Conservation (phyloP, 2,329 filamentous ascomycete genomes). For the Xylariales sp. region DNA sequence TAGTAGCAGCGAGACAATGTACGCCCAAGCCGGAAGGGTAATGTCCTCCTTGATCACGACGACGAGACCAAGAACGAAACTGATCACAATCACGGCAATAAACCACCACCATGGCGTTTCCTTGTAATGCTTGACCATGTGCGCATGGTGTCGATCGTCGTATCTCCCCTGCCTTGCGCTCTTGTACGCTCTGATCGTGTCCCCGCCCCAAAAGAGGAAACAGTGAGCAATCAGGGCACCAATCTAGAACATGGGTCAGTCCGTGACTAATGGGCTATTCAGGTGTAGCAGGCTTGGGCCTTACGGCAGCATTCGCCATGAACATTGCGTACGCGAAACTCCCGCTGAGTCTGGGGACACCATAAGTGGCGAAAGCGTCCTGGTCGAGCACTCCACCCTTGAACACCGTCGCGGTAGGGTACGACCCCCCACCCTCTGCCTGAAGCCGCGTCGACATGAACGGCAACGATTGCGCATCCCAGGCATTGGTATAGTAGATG, state of each 20-base stretch:
- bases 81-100: conserved; percentile 32
- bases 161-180: conserved; percentile 37
- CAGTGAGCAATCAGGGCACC: conserved; percentile 50
- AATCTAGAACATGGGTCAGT: conserved; percentile 35
- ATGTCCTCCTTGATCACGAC: conserved; percentile 42
- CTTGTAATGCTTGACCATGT: conserved; percentile 50
- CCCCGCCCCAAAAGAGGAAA: conserved; percentile 50
- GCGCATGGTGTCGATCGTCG: conserved; percentile 45
- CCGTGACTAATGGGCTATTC: too few relatives aligned
- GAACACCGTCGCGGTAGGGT: conserved; percentile 37
- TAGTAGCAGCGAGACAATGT: conserved; percentile 38
- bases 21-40: conserved; percentile 43
- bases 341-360: conserved; percentile 42
- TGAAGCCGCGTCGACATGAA: conserved; percentile 51
- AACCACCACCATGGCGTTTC: conserved; percentile 48
- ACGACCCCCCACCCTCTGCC: conserved; percentile 33
- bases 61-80: conserved; percentile 41
- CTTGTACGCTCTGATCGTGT: conserved; percentile 43
- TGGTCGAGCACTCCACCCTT: conserved; percentile 36
- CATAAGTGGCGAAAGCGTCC: conserved; percentile 34
- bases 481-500: conserved; percentile 47
- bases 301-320: conserved; percentile 52
- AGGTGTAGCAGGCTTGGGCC: too few relatives aligned
- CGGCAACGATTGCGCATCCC: conserved; percentile 40
- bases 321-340: conserved; percentile 49